A percentile compares a stretch with the other conserved stretches of the same genome.
Evolutionary conservation across 2,329 filamentous ascomycete genomes (phyloP).

Genomic region (Nigrospora osmanthi): DNA sequence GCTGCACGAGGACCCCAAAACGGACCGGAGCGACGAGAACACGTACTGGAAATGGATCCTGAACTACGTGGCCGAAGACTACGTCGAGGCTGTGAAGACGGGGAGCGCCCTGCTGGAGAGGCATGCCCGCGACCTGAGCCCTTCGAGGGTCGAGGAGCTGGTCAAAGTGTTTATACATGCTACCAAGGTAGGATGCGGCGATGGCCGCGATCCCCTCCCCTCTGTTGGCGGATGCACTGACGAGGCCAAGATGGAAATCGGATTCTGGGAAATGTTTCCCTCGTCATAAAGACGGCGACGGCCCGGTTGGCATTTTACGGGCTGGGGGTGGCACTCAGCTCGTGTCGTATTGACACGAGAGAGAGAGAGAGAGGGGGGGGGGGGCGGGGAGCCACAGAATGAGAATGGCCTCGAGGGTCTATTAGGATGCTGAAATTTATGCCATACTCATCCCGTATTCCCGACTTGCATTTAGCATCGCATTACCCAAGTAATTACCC

Average conservation of each 20-base stretch:
- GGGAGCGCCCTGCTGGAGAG: constrained; percentile 70
- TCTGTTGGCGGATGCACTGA: constrained; percentile 4
- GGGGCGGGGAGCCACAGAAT: too few species aligned
- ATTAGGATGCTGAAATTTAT: too few species aligned
- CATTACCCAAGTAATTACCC: too few species aligned
- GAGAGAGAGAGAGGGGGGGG: too few species aligned
- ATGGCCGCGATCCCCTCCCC: not conserved
- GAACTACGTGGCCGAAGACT: constrained; percentile 79
- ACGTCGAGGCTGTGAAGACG: constrained; percentile 60
- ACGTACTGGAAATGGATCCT: constrained; percentile 86
- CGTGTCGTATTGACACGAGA: not conserved
- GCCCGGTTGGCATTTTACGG: too few species aligned
- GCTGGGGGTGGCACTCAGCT: too few species aligned
- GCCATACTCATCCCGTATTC: too few species aligned
- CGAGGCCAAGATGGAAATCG: constrained; percentile 39
- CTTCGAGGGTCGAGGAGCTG: constrained; percentile 70
- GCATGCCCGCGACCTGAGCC: constrained; percentile 65
- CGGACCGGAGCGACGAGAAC: constrained; percentile 53
- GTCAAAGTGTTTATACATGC: constrained; percentile 79
- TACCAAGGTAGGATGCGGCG: constrained; percentile 55
- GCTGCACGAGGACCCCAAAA: constrained; percentile 55
- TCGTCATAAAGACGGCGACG: constrained; percentile 6
- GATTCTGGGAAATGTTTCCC: constrained; percentile 48
- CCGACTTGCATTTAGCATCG: too few species aligned
- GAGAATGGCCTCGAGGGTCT: not conserved